Evolutionary conservation across 2,329 filamentous ascomycete species (phyloP).

Genomic region (Talaromyces pinophilus): DNA sequence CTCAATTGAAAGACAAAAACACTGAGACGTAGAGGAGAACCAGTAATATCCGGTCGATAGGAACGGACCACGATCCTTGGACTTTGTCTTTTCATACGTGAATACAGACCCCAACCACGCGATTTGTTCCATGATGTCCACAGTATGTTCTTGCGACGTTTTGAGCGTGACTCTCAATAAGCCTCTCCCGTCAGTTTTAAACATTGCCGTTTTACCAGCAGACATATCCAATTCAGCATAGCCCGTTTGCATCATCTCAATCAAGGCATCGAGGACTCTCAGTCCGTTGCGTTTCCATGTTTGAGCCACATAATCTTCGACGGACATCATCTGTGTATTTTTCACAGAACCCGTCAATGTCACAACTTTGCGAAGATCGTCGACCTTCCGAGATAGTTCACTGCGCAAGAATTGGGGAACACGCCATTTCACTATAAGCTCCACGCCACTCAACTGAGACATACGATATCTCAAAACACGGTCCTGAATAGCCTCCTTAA

Average conservation of each 20-base stretch:
- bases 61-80: neutral
- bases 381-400: neutral
- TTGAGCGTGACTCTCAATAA: neutral
- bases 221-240: neutral
- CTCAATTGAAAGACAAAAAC: neutral
- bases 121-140: conserved; percentile 6
- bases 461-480: neutral
- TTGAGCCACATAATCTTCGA: conserved; percentile 3
- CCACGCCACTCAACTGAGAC: neutral
- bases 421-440: neutral
- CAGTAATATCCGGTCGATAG: neutral
- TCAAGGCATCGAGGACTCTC: neutral
- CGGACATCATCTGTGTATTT: conserved; percentile 6
- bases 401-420: neutral
- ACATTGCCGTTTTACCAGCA: neutral
- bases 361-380: neutral
- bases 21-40: neutral
- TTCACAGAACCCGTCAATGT: neutral
- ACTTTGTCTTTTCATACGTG: neutral
- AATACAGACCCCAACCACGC: conserved; percentile 10
- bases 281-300: neutral
- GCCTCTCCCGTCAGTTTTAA: neutral
- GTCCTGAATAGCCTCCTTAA: neutral
- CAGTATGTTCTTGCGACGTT: neutral
- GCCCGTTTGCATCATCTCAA: neutral